Evolutionary conservation across 257 asterid species (phyloP).

Genomic region (Echites panduratus): DNA sequence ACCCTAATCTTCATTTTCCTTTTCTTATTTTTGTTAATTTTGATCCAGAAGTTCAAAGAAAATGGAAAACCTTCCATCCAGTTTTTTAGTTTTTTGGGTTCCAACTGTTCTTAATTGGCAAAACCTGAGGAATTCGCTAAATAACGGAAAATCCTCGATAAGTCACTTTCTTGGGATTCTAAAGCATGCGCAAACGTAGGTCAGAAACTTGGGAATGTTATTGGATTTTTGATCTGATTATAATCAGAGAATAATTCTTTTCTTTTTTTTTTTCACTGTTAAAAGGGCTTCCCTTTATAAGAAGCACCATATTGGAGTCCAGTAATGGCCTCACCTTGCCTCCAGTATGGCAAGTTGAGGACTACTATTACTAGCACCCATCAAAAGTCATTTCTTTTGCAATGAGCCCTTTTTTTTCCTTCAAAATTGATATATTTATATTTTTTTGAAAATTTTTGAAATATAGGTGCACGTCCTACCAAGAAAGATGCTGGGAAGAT

Average conservation of each 20-base stretch:
- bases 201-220: constrained; percentile 6
- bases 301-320: not conserved
- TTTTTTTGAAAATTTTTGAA: not conserved
- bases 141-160: not conserved
- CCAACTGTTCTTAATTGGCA: constrained; percentile 4
- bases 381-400: not conserved
- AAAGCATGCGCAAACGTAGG: constrained; percentile 55
- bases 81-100: not conserved
- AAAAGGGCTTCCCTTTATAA: not conserved
- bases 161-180: constrained; percentile 55
- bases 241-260: not conserved
- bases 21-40: not conserved
- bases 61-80: not conserved
- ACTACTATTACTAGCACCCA: not conserved
- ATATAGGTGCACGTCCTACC: constrained; percentile 34
- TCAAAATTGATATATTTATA: not conserved
- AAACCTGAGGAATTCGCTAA: not conserved
- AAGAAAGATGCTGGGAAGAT: constrained; percentile 30
- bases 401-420: not conserved
- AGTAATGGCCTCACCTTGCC: not conserved
- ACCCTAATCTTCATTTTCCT: not conserved
- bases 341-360: not conserved
- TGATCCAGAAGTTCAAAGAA: not conserved
- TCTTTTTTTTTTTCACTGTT: no score
- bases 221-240: not conserved